A percentile compares a stretch with the other conserved stretches of the same genome.
Evolutionary conservation across 2,329 filamentous ascomycete genomes (phyloP).

Genomic region (Fusarium camptoceras): DNA sequence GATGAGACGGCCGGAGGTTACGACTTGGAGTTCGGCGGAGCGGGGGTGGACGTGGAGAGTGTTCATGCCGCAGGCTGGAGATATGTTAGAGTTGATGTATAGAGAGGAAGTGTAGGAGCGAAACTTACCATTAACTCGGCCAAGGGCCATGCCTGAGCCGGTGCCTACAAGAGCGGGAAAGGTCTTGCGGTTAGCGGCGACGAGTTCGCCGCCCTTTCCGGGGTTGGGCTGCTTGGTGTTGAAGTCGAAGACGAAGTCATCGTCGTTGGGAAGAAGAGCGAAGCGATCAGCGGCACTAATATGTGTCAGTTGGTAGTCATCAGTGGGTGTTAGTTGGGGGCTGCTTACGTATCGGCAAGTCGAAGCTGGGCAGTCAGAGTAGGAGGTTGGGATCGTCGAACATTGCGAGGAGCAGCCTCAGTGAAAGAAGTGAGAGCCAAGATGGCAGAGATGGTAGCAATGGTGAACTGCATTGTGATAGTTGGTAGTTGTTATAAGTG

Average conservation of each 20-base stretch:
- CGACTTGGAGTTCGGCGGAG: slow-evolving; percentile 64
- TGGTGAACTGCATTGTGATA: slow-evolving; percentile 49
- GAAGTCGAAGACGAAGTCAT: slow-evolving; percentile 64
- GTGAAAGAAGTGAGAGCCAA: slow-evolving; percentile 55
- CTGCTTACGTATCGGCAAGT: slow-evolving; percentile 54
- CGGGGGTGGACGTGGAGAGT: slow-evolving; percentile 68
- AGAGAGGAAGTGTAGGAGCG: background rate
- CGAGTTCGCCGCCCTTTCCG: slow-evolving; percentile 59
- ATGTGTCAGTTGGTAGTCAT: slow-evolving; percentile 25
- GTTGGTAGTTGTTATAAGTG: slow-evolving; percentile 40
- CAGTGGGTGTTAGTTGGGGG: background rate
- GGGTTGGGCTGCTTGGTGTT: slow-evolving; percentile 44
- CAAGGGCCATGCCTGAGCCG: slow-evolving; percentile 63
- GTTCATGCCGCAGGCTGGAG: slow-evolving; percentile 65
- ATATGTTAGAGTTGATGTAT: slow-evolving; percentile 29
- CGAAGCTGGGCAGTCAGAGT: slow-evolving; percentile 55
- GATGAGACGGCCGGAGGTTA: slow-evolving; percentile 61
- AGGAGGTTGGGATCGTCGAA: slow-evolving; percentile 35
- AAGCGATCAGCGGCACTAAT: slow-evolving; percentile 57
- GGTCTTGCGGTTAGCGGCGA: slow-evolving; percentile 65
- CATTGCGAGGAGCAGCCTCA: slow-evolving; percentile 43
- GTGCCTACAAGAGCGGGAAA: slow-evolving; percentile 68
- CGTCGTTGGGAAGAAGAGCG: slow-evolving; percentile 56
- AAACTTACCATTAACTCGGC: slow-evolving; percentile 57
- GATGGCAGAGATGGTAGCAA: slow-evolving; percentile 52